Evolutionary conservation across 441 rosid genomes (phyloP).

Genomic region (Croton setiger): DNA sequence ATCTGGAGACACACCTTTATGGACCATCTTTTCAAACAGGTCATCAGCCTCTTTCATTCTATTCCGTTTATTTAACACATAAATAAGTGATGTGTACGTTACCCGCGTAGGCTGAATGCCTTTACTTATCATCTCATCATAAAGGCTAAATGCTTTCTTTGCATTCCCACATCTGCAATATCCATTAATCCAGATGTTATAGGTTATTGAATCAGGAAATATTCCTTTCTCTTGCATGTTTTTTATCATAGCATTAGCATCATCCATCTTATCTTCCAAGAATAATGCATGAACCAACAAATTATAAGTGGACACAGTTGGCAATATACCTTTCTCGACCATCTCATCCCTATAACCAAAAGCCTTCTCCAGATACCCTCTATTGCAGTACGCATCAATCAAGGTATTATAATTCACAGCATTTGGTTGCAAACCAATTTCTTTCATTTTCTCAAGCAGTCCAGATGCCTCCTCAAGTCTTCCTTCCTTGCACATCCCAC

Average conservation of each 20-base stretch:
- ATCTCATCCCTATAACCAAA: conserved; percentile 71
- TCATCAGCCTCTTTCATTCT: conserved; percentile 72
- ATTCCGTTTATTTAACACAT: conserved; percentile 55
- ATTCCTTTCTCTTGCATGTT: conserved; percentile 64
- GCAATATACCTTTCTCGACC: conserved; percentile 56
- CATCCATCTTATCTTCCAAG: conserved; percentile 57
- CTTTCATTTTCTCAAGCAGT: conserved; percentile 58
- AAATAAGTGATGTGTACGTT: conserved; percentile 79
- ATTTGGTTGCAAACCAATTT: conserved; percentile 56
- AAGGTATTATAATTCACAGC: conserved; percentile 76
- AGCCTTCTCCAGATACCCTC: conserved; percentile 61
- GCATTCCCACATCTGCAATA: conserved; percentile 69
- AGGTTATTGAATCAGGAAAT: conserved; percentile 63
- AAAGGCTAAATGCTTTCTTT: conserved; percentile 61
- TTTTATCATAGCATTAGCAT: conserved; percentile 56
- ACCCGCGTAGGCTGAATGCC: conserved; percentile 62
- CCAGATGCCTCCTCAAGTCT: conserved; percentile 58
- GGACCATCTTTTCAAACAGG: conserved; percentile 53
- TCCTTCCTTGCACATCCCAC: conserved; percentile 78
- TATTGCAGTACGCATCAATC: conserved; percentile 72
- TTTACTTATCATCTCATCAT: conserved; percentile 58
- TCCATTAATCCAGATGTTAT: conserved; percentile 79
- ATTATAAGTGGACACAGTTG: conserved; percentile 76
- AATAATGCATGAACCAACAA: conserved; percentile 74
- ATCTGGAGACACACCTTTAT: conserved; percentile 51